phyloP scores from a whole-genome alignment of 768 basidiomycete species.

The Suillus americanus region DNA sequence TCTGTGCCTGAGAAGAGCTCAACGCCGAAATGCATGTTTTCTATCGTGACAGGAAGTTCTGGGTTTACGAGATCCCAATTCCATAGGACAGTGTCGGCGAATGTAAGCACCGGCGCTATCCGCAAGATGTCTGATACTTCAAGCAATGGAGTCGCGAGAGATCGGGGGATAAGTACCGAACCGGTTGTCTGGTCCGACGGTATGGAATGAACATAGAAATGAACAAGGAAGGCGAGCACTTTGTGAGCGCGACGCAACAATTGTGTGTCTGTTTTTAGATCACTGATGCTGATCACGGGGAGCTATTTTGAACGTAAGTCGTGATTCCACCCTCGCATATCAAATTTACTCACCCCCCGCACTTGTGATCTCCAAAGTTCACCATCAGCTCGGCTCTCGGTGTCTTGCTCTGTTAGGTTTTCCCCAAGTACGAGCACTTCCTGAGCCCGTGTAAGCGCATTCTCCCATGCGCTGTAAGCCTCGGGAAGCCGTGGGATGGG shows the following conservation, averaged over 20 bases:
- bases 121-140: conserved; percentile 71
- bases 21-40: conserved; percentile 69
- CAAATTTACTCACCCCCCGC: conserved; percentile 50
- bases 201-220: conserved; percentile 87
- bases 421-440: conserved; percentile 56
- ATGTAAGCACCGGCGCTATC: conserved; percentile 93
- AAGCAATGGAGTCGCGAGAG: conserved; percentile 77
- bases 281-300: conserved; percentile 61
- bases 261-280: conserved; percentile 54
- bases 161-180: conserved; percentile 64
- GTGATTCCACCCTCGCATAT: conserved; percentile 6
- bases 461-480: conserved; percentile 70
- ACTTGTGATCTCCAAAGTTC: conserved; percentile 69
- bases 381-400: conserved; percentile 51
- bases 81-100: conserved; percentile 95
- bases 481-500: conserved; percentile 57
- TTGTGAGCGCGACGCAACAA: conserved; percentile 82
- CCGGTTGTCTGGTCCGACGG: conserved; percentile 40
- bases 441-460: conserved; percentile 54
- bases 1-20: conserved; percentile 83
- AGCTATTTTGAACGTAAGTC: conserved; percentile 47
- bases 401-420: conserved; percentile 48
- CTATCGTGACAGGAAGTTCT: conserved; percentile 53
- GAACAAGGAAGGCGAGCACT: conserved; percentile 85
- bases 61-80: conserved; percentile 72